phyloP scores from a whole-genome alignment of 2,329 filamentous ascomycete species.

The Cordyceps tenuipes region DNA sequence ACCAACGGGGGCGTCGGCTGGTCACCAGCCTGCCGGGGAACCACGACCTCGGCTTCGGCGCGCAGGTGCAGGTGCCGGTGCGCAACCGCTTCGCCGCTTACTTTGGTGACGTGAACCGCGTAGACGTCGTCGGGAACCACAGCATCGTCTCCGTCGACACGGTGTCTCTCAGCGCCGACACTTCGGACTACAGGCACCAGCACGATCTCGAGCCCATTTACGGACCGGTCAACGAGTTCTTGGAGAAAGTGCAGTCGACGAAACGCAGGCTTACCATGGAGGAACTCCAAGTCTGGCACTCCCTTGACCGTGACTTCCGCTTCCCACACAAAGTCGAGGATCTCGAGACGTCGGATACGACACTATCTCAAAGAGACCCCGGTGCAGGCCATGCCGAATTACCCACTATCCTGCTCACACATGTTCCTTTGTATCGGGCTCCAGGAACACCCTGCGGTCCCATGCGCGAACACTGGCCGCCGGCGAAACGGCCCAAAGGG shows the following conservation, averaged over 20 bases:
- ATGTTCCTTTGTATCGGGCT: constrained; percentile 80
- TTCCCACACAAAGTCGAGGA: constrained; percentile 55
- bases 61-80: constrained; percentile 71
- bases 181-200: constrained; percentile 41
- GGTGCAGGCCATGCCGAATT: constrained; percentile 50
- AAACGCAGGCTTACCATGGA: constrained; percentile 62
- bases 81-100: constrained; percentile 76
- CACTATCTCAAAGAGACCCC: constrained; percentile 26
- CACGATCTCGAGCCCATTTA: constrained; percentile 58
- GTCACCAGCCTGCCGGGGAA: constrained; percentile 87
- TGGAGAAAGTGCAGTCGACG: constrained; percentile 54
- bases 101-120: constrained; percentile 84
- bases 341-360: constrained; percentile 35
- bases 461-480: constrained; percentile 74
- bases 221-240: constrained; percentile 66
- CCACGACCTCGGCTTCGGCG: constrained; percentile 87
- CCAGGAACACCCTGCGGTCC: constrained; percentile 83
- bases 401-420: constrained; percentile 81
- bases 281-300: constrained; percentile 58
- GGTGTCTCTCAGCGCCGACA: constrained; percentile 72
- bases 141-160: constrained; percentile 88
- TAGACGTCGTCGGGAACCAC: constrained; percentile 90
- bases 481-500: constrained; percentile 52
- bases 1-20: constrained; percentile 64
- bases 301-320: constrained; percentile 45